Percentiles rank a stretch among this genome's conserved stretches.
Conservation (phyloP, 2,329 filamentous ascomycete genomes). For the Trichophyton rubrum region DNA sequence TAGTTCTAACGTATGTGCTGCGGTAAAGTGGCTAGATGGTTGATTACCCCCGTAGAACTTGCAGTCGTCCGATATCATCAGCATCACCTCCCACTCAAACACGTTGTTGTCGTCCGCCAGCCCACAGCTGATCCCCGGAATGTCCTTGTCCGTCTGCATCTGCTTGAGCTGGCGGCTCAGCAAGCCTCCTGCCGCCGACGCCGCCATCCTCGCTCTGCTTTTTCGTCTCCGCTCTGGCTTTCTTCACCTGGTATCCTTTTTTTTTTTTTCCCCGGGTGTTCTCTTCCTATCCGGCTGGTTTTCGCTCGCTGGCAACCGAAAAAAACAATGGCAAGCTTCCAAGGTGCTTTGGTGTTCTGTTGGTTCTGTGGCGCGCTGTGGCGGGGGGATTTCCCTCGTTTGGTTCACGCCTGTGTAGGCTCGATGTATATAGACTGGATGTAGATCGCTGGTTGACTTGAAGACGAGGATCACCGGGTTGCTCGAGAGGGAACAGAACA, state of each 20-base stretch:
- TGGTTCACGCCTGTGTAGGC: no score
- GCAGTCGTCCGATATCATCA: conserved; percentile 93
- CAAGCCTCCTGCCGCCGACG: conserved; percentile 52
- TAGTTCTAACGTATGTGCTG: no score
- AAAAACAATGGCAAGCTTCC: no score
- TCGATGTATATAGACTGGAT: no score
- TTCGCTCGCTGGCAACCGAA: no score
- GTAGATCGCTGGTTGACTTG: background rate
- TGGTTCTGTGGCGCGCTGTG: background rate
- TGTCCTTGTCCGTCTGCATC: conserved; percentile 82
- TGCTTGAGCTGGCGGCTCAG: conserved; percentile 80
- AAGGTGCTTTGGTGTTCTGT: background rate
- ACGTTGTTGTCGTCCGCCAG: conserved; percentile 66
- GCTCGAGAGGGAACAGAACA: background rate
- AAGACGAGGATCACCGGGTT: background rate
- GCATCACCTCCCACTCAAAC: conserved; percentile 97
- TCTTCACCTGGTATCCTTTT: background rate
- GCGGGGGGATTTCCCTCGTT: background rate
- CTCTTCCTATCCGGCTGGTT: no score
- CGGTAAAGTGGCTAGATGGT: no score
- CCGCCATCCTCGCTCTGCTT: conserved; percentile 15
- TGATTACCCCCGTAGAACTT: conserved; percentile 85
- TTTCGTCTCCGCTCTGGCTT: background rate
- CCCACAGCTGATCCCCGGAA: conserved; percentile 88
- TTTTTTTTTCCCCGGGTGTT: background rate